Percentiles rank a stretch among this genome's conserved stretches.
These are phyloP conservation scores for Ophiostoma ips DNA, from an alignment of 2,329 filamentous ascomycete species.

Conservation along the genomic window DNA sequence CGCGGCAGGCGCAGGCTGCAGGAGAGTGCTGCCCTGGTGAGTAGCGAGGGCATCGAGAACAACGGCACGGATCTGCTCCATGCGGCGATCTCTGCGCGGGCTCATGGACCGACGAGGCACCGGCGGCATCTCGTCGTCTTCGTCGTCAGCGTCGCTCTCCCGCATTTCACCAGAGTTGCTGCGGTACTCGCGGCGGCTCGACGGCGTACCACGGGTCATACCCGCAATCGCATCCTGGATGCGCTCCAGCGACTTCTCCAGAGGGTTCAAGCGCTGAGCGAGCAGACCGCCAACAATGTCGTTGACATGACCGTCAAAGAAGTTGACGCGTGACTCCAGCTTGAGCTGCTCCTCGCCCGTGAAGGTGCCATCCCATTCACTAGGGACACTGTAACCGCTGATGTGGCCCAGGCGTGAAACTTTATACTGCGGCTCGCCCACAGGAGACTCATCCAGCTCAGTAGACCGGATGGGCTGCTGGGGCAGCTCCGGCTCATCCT, in stretches of 20 bases:
- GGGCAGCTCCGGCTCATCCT: conserved; percentile 29
- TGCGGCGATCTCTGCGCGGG: conserved; percentile 60
- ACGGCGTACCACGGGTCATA: conserved; percentile 36
- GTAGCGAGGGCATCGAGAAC: conserved; percentile 59
- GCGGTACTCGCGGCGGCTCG: conserved; percentile 44
- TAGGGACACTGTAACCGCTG: conserved; percentile 50
- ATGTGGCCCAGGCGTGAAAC: conserved; percentile 50
- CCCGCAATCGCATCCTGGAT: conserved; percentile 58
- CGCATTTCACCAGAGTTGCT: conserved; percentile 56
- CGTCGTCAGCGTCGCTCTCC: conserved; percentile 88
- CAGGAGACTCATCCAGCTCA: conserved; percentile 23
- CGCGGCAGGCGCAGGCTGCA: background rate
- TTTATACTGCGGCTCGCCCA: conserved; percentile 27
- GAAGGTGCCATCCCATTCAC: conserved; percentile 85
- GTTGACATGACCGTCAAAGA: conserved; percentile 86
- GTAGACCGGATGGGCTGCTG: conserved; percentile 32
- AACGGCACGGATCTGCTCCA: conserved; percentile 67
- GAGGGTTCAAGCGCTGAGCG: conserved; percentile 60
- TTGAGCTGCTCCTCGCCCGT: conserved; percentile 74
- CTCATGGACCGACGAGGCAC: conserved; percentile 55
- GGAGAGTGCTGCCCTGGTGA: conserved; percentile 29
- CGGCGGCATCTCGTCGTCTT: conserved; percentile 59
- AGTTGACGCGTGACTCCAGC: conserved; percentile 64
- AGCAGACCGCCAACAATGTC: conserved; percentile 68
- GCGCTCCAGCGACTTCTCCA: conserved; percentile 63